Base-by-base conservation (phyloP, 139 green algal species). In the Tetradesmus lagerheimii region DNA sequence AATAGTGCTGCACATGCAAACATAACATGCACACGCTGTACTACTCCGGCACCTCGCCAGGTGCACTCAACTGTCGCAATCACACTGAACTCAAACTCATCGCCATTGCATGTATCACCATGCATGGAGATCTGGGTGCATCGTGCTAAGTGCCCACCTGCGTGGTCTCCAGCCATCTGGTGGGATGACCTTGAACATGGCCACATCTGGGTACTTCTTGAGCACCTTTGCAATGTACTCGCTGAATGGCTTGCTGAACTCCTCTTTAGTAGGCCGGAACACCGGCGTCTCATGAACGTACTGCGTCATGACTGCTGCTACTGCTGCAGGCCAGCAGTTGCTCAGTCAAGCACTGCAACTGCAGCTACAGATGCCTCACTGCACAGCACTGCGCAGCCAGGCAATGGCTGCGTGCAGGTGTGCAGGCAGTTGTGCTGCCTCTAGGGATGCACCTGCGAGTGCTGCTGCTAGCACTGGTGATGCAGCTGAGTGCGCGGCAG, bases 181-280 rank as follows among this genome's bases (percentile, higher is more conserved):
- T 0, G 95, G 95, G 8, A 95, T 76, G 15, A 97, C 95, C 91
- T 96, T 96, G 92, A 97, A 96, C 93, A 95, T 95, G 14, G 95
- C 74, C 38, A 97, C 47, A 79, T 95, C 91, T 43, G 93, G 92
- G 47, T 96, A 9, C 50, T 95, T 91, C 18, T 66, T 57, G 64
- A 96, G 94, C 3, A 95, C 71, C 43, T 91, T 90, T 20, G 88
- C 41, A 2, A 96, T 92, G 76, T 93, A 97, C 16, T 94, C 90
- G n/a, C 45, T 86, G 31, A 96, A 95, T 0, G 94, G 94, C 86
- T 90, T 80, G 67, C 80, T 85, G 67, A 96, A 97, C 64, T 97
- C 94, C 35, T 93, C 88, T 71, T 90, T 78, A 0, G 87, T 94
- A 0, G 94, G 94, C n/a, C 81, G 81, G 39, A 95, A 90, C n/a